A percentile compares a stretch with the other conserved stretches of the same genome.
These are phyloP conservation scores for Ustilago esculenta DNA, from an alignment of 1,284 basidiomycete genomes.

Conservation along the genomic window DNA sequence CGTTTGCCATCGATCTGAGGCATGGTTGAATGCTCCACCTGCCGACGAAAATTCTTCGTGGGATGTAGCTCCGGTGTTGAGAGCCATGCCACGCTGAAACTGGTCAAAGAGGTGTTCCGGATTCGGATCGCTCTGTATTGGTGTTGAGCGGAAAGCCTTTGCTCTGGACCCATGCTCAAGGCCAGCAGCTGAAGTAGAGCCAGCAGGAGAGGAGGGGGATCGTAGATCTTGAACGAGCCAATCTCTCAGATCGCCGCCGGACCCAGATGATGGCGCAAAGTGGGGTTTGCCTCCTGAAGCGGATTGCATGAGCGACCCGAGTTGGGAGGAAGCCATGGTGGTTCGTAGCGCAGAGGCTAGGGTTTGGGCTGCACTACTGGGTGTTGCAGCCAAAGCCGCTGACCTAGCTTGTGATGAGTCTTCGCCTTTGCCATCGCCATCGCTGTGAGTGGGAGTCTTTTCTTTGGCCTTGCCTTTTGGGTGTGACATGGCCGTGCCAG, in stretches of 20 bases:
- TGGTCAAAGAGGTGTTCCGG: slow-evolving; percentile 13
- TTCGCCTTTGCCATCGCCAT: not conserved
- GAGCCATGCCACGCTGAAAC: slow-evolving; percentile 11
- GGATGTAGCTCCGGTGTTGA: not conserved
- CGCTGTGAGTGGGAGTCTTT: slow-evolving; percentile 1
- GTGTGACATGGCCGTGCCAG: no score
- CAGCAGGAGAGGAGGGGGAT: not conserved
- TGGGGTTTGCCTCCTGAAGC: slow-evolving; percentile 22
- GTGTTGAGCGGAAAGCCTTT: slow-evolving; percentile 1
- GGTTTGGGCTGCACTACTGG: slow-evolving; percentile 12
- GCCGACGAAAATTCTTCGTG: no score
- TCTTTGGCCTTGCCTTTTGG: slow-evolving; percentile 19
- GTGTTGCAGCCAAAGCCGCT: no score
- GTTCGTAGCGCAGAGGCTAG: slow-evolving; percentile 24
- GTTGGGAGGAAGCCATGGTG: slow-evolving; percentile 31
- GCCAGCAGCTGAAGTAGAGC: not conserved
- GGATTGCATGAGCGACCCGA: slow-evolving; percentile 20
- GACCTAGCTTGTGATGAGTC: not conserved
- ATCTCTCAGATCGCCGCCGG: slow-evolving; percentile 14
- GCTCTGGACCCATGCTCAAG: not conserved
- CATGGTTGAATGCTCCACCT: not conserved
- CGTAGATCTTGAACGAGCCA: slow-evolving; percentile 32
- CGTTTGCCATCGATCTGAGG: slow-evolving; percentile 2
- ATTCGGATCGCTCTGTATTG: not conserved
- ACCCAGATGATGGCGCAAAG: not conserved